phyloP scores from a whole-genome alignment of 2,329 filamentous ascomycete genomes.

The Parastagonospora nodorum region DNA sequence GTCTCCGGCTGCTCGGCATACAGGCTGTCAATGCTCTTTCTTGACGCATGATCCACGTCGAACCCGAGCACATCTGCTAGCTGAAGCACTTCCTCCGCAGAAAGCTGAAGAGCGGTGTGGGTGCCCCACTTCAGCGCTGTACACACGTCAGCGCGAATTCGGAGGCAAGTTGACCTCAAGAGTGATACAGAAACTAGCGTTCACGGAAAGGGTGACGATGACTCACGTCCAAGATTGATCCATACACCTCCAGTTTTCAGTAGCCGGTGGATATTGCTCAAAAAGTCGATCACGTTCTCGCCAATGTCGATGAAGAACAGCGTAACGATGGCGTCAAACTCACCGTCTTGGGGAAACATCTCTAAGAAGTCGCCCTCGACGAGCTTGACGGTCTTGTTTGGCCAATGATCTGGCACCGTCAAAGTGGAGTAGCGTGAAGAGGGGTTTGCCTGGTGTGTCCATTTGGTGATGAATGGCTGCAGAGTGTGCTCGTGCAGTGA shows the following conservation, averaged over 20 bases:
- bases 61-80: constrained; percentile 8
- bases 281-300: constrained; percentile 6
- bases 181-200: no score
- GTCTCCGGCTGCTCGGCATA: constrained; percentile 8
- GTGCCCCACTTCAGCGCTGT: constrained; percentile 12
- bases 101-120: constrained; percentile 10
- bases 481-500: constrained; percentile 8
- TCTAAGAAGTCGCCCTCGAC: constrained; percentile 9
- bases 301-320: constrained; percentile 10
- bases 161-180: no score
- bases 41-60: constrained; percentile 9
- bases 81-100: constrained; percentile 8
- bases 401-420: constrained; percentile 9
- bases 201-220: constrained; percentile 2
- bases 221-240: constrained; percentile 11
- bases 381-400: constrained; percentile 10
- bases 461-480: constrained; percentile 9
- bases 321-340: constrained; percentile 8
- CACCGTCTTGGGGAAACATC: constrained; percentile 4
- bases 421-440: constrained; percentile 5
- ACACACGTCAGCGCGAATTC: constrained; percentile 4
- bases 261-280: constrained; percentile 10
- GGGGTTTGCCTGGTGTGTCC: constrained; percentile 7
- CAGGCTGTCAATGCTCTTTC: constrained; percentile 8
- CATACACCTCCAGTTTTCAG: constrained; percentile 10